Base-by-base conservation (phyloP, 176 grass and related monocot species). In the Aegilops longissima region DNA sequence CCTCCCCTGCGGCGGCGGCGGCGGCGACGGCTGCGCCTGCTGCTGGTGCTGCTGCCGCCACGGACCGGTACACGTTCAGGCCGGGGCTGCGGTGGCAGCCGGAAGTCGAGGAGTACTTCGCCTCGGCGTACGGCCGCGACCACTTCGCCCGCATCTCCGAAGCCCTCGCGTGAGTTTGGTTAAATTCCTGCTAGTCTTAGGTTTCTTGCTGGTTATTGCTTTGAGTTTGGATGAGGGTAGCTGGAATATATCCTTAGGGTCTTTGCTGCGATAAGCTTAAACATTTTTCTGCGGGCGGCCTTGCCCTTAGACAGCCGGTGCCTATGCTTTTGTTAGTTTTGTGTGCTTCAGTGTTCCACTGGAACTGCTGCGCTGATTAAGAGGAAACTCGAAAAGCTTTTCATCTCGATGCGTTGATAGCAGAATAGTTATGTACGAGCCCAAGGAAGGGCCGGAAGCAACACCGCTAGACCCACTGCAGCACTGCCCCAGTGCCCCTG, bases 101-200 rank as follows among this genome's bases (percentile, higher is more conserved):
- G 33, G 84, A 94, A 25, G 93, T 98, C 2, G 90, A 96, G 84
- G 90, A 88, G 82, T 98, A 98, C 84, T 94, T 98, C 79, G 64
- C 72, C 39, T 52, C 52, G 8, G 90, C 96, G 77, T 96, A 98
- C 66, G 96, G 96, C 20, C 81, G 84, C 30, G 86, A 92, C 13
- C 87, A 81, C 64, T 96, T 98, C 66, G 79, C 86, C 21, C 84
- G 88, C 63, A 98, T 98, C 70, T 94, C 96, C 29, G 36, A 95
- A 52, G 88, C 88, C 61, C 93, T 96, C 36, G 87, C 93, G 96
- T 98, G 74, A 89, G 80, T 81, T 4, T 13, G 34, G 25, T n/a
- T 77, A 64, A 12, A 61, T 38, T 45, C 35, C 27, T 56, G 66
- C 40, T 18, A 18, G 71, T 76, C 79, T 25, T 83, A 36, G 38